Evolutionary conservation across 495 filamentous ascomycete genomes (phyloP).

Genomic region (Chaetomidium leptoderma): DNA sequence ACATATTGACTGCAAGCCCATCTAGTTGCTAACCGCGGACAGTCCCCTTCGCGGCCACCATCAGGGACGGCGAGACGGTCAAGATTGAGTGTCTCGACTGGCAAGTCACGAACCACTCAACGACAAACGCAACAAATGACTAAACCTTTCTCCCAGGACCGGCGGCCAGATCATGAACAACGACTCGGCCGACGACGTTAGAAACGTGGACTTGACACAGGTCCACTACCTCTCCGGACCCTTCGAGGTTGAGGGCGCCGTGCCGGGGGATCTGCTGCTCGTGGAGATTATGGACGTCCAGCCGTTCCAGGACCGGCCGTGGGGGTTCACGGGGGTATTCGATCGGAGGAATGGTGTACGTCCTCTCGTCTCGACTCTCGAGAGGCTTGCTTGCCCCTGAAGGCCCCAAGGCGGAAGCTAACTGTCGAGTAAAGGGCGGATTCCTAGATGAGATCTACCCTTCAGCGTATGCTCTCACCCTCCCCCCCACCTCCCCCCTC

Average conservation of each 20-base stretch:
- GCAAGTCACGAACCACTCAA: constrained; percentile 25
- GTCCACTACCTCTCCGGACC: constrained; percentile 89
- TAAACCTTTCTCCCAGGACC: too few species aligned
- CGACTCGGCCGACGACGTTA: constrained; percentile 83
- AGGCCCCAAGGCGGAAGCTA: neutral
- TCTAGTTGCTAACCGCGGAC: neutral
- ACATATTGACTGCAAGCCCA: neutral
- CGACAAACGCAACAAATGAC: neutral
- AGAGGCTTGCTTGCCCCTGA: neutral
- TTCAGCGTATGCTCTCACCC: constrained; percentile 52
- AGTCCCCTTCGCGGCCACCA: constrained; percentile 74
- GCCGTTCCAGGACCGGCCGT: constrained; percentile 78
- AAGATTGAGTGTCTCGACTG: constrained; percentile 96
- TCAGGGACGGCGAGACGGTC: constrained; percentile 82
- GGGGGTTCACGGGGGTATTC: constrained; percentile 92
- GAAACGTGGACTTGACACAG: constrained; percentile 76
- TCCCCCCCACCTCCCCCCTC: neutral
- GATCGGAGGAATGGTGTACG: constrained; percentile 65
- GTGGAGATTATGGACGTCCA: constrained; percentile 97
- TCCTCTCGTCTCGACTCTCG: neutral
- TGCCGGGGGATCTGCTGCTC: constrained; percentile 80
- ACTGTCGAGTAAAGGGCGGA: constrained; percentile 53
- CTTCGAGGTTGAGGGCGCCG: constrained; percentile 82
- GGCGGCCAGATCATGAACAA: constrained; percentile 88
- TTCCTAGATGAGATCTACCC: constrained; percentile 91